Conservation (phyloP, 805 yeast species). For the Candida succiphila region DNA sequence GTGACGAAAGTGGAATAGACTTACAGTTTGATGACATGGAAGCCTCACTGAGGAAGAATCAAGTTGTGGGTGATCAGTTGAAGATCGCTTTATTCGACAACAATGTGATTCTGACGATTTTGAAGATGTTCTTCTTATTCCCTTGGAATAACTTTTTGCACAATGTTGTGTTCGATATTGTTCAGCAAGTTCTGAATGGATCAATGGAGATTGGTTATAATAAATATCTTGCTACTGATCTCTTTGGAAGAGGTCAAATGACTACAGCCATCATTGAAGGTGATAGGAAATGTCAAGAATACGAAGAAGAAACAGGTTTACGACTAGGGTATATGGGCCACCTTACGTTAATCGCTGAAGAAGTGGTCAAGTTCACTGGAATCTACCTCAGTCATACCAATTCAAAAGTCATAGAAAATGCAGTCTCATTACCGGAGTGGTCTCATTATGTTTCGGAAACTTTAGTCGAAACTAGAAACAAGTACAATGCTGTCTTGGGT, state of each 20-base stretch:
- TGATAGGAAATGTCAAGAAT: conserved; percentile 45
- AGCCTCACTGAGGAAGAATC: conserved; percentile 35
- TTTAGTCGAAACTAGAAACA: conserved; percentile 81
- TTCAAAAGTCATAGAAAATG: conserved; percentile 40
- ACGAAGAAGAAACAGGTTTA: conserved; percentile 49
- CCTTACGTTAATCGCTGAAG: conserved; percentile 85
- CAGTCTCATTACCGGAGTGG: conserved; percentile 56
- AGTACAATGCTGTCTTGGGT: conserved; percentile 89
- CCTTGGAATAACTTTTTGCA: conserved; percentile 98
- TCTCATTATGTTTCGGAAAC: conserved; percentile 72
- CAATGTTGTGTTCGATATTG: conserved; percentile 92
- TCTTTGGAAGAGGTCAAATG: conserved; percentile 56
- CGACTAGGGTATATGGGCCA: conserved; percentile 98
- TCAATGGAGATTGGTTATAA: conserved; percentile 78
- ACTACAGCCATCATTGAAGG: conserved; percentile 53
- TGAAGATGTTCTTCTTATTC: conserved; percentile 66
- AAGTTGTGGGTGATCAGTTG: conserved; percentile 80
- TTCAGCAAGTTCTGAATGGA: conserved; percentile 91
- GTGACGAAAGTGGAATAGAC: conserved; percentile 11
- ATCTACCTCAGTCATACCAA: conserved; percentile 50
- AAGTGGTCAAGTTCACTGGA: conserved; percentile 78
- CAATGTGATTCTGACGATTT: conserved; percentile 55
- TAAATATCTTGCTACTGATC: conserved; percentile 61
- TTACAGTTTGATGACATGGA: conserved; percentile 13
- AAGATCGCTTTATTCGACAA: conserved; percentile 77